phyloP scores from a whole-genome alignment of 768 basidiomycete species.

The Pholiota conissans region DNA sequence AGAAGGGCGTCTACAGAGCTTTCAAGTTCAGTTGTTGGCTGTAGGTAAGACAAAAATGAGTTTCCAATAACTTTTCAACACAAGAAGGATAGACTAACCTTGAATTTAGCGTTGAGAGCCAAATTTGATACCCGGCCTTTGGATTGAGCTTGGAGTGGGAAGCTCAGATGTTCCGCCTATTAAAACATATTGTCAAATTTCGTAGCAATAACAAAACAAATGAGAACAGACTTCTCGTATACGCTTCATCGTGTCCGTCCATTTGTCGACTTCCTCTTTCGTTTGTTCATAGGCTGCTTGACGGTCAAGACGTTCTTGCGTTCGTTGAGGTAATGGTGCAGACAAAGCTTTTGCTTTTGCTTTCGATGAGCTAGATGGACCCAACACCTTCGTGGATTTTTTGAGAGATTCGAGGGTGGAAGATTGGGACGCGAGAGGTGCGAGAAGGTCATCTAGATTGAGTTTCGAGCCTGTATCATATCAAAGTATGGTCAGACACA shows the following conservation, averaged over 20 bases:
- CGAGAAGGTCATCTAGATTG: constrained; percentile 72
- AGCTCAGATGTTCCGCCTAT: constrained; percentile 87
- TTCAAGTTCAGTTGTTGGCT: constrained; percentile 88
- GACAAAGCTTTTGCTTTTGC: constrained; percentile 61
- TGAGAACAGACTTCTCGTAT: constrained; percentile 71
- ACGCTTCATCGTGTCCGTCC: constrained; percentile 88
- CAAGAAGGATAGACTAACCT: constrained; percentile 40
- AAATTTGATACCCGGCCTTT: constrained; percentile 63
- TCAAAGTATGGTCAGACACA: constrained; percentile 5
- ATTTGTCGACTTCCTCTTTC: constrained; percentile 89
- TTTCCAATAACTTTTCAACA: neutral
- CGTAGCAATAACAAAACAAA: neutral
- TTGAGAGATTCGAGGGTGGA: constrained; percentile 66
- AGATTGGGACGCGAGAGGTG: constrained; percentile 64
- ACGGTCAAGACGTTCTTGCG: constrained; percentile 88
- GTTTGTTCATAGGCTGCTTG: constrained; percentile 95
- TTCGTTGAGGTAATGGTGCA: constrained; percentile 83
- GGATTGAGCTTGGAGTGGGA: constrained; percentile 73
- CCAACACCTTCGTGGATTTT: constrained; percentile 66
- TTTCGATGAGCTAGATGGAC: constrained; percentile 47
- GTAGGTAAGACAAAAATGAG: neutral
- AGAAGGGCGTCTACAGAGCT: constrained; percentile 81
- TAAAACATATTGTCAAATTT: constrained; percentile 1
- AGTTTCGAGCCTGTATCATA: constrained; percentile 50
- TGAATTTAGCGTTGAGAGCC: constrained; percentile 82